Percentiles rank a stretch among this genome's conserved stretches.
phyloP scores from a whole-genome alignment of 225 moss, liverwort and hornwort genomes.

The Marchantia polymorpha region DNA sequence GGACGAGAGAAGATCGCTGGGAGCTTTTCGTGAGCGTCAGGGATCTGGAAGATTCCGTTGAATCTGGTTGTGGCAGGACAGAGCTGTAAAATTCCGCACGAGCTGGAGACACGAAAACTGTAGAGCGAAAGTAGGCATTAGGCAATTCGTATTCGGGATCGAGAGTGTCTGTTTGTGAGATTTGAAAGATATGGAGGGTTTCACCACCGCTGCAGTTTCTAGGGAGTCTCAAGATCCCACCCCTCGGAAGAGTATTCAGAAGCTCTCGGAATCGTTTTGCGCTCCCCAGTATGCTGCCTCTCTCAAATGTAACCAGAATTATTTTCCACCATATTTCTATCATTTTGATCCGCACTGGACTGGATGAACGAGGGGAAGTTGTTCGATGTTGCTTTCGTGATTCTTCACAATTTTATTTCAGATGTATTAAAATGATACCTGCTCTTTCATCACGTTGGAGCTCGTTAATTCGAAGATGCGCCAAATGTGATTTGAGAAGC shows the following conservation, averaged over 20 bases:
- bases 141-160: too few relatives aligned
- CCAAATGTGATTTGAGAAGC: too few relatives aligned
- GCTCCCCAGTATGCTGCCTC: constrained; percentile 85
- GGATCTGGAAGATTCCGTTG: neutral
- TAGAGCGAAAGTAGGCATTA: too few relatives aligned
- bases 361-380: too few relatives aligned
- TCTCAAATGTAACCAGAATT: constrained; percentile 61
- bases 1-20: neutral
- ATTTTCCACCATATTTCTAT: too few relatives aligned
- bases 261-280: constrained; percentile 86
- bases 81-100: neutral
- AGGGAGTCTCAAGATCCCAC: constrained; percentile 8
- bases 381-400: too few relatives aligned
- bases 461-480: too few relatives aligned
- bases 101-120: too few relatives aligned
- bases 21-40: neutral
- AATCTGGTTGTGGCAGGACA: neutral
- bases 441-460: too few relatives aligned
- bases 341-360: too few relatives aligned
- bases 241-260: constrained; percentile 45
- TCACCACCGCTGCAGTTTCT: constrained; percentile 1
- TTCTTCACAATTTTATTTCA: too few relatives aligned
- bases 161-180: neutral
- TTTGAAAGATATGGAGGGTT: constrained; percentile 21
- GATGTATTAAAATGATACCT: too few relatives aligned